Base-by-base conservation (phyloP, 805 yeast genomes). In the Pichia scutulata region DNA sequence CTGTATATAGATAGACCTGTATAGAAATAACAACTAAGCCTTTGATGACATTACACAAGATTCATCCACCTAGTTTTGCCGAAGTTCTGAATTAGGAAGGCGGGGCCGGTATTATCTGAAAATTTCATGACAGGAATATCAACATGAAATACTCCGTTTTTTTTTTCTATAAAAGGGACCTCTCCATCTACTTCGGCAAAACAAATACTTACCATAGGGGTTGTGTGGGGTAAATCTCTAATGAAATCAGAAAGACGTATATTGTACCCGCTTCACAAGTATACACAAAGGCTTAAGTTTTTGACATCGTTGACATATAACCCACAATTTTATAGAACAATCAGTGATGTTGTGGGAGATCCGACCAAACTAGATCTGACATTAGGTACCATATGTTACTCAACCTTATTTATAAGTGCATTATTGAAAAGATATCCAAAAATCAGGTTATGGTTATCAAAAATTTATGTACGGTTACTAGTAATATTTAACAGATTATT, bases 361-460 rank as follows among this genome's bases (percentile, higher is more conserved):
- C 56, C 66, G 7, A 39, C 49, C 4, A 58, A 62, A 48, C 49
- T 68, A 23, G 72, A 68, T 49, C 43, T 60, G 16, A 60, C 61
- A 1, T 57, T 68, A 18, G 68, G 71, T 8, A 66, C 71, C 0
- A 28, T 66, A 2, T 67, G 71, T 51, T 68, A 68, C 43, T 60
- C 59, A 0, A 52, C 64, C 0, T 52, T 68, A 16, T 63, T 68
- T 40, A 2, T 65, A 4, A 46, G 58, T 43, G 52, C 48, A 12
- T 8, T 52, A 8, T 24, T 55, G 2, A 46, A 43, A 23, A 30
- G 40, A 14, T 39, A 37, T n/a, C 55, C 58, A 4, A 8, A 46
- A 24, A 23, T 51, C 6, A 43, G 39, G 13, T 2, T 12, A 5
- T 12, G 13, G 9, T 25, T 46, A 5, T 21, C 25, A 6, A 47